phyloP scores from a whole-genome alignment of 2,329 filamentous ascomycete species.

The Dactylellina drechsleri region DNA sequence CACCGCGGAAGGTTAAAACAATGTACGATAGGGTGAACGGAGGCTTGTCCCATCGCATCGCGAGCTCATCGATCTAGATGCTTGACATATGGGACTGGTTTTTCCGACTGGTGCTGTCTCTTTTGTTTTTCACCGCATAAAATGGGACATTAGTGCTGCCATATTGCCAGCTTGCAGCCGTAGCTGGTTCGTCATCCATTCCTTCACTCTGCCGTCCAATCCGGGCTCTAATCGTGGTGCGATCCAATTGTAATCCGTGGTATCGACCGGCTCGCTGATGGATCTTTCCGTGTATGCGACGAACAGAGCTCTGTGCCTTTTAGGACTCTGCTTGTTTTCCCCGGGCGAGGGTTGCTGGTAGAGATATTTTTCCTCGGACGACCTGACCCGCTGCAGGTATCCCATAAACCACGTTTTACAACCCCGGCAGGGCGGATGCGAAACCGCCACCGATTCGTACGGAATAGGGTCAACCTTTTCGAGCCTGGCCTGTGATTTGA shows the following conservation, averaged over 20 bases:
- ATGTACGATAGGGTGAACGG: too few species aligned
- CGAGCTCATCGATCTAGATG: background rate
- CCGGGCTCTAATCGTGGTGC: slow-evolving; percentile 22
- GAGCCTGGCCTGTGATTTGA: slow-evolving; percentile 27
- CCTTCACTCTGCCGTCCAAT: slow-evolving; percentile 29
- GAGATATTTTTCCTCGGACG: slow-evolving; percentile 23
- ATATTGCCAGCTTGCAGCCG: slow-evolving; percentile 32
- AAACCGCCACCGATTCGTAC: slow-evolving; percentile 30
- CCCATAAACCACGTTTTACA: slow-evolving; percentile 44
- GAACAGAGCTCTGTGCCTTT: slow-evolving; percentile 19
- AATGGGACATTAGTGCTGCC: slow-evolving; percentile 27
- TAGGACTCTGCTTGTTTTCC: slow-evolving; percentile 9
- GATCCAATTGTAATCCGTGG: slow-evolving; percentile 40
- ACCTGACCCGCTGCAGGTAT: slow-evolving; percentile 32
- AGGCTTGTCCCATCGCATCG: background rate
- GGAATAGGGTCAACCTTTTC: slow-evolving; percentile 23
- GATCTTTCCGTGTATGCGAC: slow-evolving; percentile 28
- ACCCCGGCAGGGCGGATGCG: slow-evolving; percentile 27
- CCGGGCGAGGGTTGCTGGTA: slow-evolving; percentile 8
- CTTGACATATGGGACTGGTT: too few species aligned
- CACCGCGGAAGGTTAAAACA: too few species aligned
- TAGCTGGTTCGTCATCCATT: slow-evolving; percentile 33
- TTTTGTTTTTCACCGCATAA: slow-evolving; percentile 15
- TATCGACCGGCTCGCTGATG: slow-evolving; percentile 23
- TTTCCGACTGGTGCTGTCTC: background rate